Base-by-base conservation (phyloP, 352 stramenopile genomes). In the Hyaloperonospora brassicae region DNA sequence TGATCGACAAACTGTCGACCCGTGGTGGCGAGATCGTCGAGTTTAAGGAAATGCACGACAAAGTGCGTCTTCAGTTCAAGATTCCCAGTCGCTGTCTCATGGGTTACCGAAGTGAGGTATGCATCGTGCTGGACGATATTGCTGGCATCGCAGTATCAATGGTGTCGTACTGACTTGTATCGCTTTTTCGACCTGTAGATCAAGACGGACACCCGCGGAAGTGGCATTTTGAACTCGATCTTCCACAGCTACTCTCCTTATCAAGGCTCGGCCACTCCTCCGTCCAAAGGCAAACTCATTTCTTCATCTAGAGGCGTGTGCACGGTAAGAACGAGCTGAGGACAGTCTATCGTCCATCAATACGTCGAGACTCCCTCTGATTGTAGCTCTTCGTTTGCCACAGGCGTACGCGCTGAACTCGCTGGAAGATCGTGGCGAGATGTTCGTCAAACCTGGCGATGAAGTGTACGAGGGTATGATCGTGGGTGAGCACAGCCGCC, bases 381-480 rank as follows among this genome's bases (percentile, higher is more conserved):
- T 14, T n/a, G 13, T 36, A 45, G 36, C 40, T 48, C 43, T 47
- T 30, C 21, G 13, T 17, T 38, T 25, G 4, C 27, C 24, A 24
- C 52, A 87, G 76, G 67, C 81, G 7, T 98, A 98, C 69, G 94
- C 97, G 34, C 75, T 98, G 21, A 89, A 91, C 52, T 76, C 79
- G 43, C 57, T 98, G 5, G 85, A 97, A 65, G 85, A 97, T 41
- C 81, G 97, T 35, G 96, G 96, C 7, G 93, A 93, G 49, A 85
- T 99, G 47, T 99, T 99, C 64, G 81, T 99, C 43, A 92, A 86
- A 53, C 91, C 93, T 43, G 92, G 93, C 14, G 91, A 98, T 41
- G 71, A 90, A 38, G 93, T 98, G 34, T 99, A 99, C 72, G 83
- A 84, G 42, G 97, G 97, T 48, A 98, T 99, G 97, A 90, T 99